phyloP scores from a whole-genome alignment of 371 early-diverging fungal species.

The Mucor irregularis region DNA sequence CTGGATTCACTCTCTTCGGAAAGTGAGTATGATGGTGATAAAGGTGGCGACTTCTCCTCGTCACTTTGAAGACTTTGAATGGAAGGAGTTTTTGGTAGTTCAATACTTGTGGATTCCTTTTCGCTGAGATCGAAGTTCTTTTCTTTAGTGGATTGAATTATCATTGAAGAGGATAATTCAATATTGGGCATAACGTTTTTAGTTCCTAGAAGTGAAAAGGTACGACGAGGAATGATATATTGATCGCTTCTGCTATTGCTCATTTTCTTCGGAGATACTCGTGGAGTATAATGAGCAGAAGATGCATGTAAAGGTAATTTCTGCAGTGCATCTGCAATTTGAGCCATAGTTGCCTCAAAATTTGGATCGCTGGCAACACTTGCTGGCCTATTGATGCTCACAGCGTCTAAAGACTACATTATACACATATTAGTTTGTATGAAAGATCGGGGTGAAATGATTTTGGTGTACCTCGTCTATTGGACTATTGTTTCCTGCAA shows the following conservation, averaged over 20 bases:
- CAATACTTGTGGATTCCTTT: too few species aligned
- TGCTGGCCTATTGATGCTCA: neutral
- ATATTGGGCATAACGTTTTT: neutral
- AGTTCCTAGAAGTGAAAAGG: neutral
- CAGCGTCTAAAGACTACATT: conserved; percentile 1
- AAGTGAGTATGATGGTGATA: too few species aligned
- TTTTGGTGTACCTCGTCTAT: conserved; percentile 13
- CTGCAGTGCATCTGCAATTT: conserved; percentile 23
- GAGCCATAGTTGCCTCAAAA: conserved; percentile 20
- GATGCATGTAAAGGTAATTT: conserved; percentile 7
- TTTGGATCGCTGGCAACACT: conserved; percentile 6
- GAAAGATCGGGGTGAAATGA: neutral
- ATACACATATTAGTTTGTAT: too few species aligned
- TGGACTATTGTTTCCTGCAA: conserved; percentile 10
- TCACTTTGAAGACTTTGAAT: too few species aligned
- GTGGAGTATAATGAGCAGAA: neutral
- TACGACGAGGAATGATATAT: neutral
- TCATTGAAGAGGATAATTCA: conserved; percentile 5
- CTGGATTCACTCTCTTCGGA: neutral
- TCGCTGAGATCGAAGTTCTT: neutral
- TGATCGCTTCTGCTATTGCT: conserved; percentile 6
- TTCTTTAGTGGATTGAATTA: neutral
- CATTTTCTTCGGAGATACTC: neutral
- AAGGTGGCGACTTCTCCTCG: too few species aligned
- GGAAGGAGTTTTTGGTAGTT: conserved; percentile 2